Evolutionary conservation across 768 basidiomycete species (phyloP).

Genomic region (Lentinus tigrinus): DNA sequence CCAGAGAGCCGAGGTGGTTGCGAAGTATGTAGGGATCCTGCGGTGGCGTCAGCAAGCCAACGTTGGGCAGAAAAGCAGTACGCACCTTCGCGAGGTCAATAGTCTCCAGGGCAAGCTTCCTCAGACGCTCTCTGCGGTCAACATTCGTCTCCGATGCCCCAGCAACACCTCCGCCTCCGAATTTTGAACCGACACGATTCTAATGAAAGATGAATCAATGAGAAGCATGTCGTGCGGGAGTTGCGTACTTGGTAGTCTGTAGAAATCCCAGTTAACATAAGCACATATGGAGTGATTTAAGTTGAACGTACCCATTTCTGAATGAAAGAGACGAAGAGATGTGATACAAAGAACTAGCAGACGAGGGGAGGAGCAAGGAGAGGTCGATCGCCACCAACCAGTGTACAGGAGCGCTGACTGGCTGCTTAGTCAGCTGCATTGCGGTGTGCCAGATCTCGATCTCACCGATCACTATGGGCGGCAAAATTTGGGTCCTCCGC

Average conservation of each 20-base stretch:
- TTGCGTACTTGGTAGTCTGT: conserved; percentile 71
- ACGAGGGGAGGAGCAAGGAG: background rate
- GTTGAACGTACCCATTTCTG: conserved; percentile 11
- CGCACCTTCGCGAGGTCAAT: conserved; percentile 95
- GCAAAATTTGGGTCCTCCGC: conserved; percentile 17
- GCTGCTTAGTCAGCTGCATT: conserved; percentile 19
- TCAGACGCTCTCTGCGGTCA: conserved; percentile 88
- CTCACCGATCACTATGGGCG: conserved; percentile 16
- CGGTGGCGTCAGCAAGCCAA: conserved; percentile 2
- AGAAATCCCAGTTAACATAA: background rate
- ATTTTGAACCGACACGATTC: conserved; percentile 96
- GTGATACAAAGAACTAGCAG: background rate
- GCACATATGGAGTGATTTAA: background rate
- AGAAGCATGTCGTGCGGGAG: background rate
- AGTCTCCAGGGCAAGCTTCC: conserved; percentile 95
- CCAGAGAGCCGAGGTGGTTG: conserved; percentile 96
- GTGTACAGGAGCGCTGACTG: background rate
- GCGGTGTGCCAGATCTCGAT: conserved; percentile 2
- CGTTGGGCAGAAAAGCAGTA: background rate
- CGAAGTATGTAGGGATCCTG: conserved; percentile 98
- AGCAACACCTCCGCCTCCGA: conserved; percentile 94
- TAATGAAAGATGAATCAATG: conserved; percentile 30
- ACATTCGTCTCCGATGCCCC: conserved; percentile 95
- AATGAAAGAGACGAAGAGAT: background rate
- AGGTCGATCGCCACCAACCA: conserved; percentile 2